Conservation (phyloP, 176 grass and related monocot genomes). For the Eragrostis curvula region DNA sequence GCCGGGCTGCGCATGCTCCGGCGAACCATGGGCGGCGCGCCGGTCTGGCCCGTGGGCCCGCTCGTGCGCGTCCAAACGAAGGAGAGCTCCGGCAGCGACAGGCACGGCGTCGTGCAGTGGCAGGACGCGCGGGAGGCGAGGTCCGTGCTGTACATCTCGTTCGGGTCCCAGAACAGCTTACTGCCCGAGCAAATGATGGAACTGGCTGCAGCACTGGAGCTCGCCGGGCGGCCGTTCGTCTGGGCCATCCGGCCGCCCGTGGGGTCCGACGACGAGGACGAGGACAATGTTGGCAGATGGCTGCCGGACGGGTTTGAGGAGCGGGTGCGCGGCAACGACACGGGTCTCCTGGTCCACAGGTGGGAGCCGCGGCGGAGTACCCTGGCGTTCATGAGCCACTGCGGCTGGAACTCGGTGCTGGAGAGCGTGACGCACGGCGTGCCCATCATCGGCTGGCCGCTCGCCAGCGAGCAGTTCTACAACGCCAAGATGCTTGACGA, state of each 20-base stretch:
- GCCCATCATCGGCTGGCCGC: conserved; percentile 44
- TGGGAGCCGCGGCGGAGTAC: too few species aligned
- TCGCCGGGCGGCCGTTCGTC: conserved; percentile 4
- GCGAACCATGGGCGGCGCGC: not conserved
- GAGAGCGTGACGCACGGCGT: conserved; percentile 44
- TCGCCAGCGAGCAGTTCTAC: conserved; percentile 41
- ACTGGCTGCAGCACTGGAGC: not conserved
- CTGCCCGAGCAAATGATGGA: not conserved
- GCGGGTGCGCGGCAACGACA: too few species aligned
- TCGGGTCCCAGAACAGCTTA: conserved; percentile 16
- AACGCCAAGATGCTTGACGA: conserved; percentile 28
- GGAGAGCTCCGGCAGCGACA: too few species aligned
- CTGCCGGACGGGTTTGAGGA: too few species aligned
- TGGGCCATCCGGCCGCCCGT: conserved; percentile 20
- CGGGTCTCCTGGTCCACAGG: too few species aligned
- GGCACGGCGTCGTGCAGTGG: not conserved
- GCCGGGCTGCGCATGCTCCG: conserved; percentile 41
- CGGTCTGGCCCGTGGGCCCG: conserved; percentile 44
- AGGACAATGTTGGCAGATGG: not conserved
- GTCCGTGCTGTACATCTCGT: conserved; percentile 11
- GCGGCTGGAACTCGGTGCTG: conserved; percentile 48
- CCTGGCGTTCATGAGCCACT: conserved; percentile 56
- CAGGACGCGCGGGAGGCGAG: not conserved
- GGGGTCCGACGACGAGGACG: not conserved
- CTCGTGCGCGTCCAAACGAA: not conserved